phyloP scores from a whole-genome alignment of 2,329 filamentous ascomycete species.

The Xenoacremonium recifei region DNA sequence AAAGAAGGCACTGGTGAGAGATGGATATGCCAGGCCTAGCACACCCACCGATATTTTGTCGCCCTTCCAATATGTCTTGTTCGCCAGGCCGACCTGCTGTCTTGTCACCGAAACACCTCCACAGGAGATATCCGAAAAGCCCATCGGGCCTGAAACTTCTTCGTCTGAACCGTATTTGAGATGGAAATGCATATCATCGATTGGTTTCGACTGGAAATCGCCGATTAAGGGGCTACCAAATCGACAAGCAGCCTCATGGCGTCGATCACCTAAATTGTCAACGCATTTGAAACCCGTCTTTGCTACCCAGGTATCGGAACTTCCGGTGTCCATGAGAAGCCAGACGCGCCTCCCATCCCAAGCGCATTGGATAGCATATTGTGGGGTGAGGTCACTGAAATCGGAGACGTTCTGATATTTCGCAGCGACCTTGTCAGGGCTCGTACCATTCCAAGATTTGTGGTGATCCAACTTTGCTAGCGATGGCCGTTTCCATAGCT shows the following conservation, averaged over 20 bases:
- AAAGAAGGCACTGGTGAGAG: slow-evolving; percentile 47
- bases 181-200: slow-evolving; percentile 44
- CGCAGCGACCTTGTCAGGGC: slow-evolving; percentile 11
- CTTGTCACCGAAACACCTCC: slow-evolving; percentile 42
- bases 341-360: slow-evolving; percentile 39
- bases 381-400: slow-evolving; percentile 38
- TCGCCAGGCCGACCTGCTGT: slow-evolving; percentile 50
- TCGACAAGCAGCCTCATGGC: slow-evolving; percentile 33
- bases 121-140: slow-evolving; percentile 44
- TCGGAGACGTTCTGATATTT: slow-evolving; percentile 37
- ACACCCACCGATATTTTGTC: slow-evolving; percentile 52
- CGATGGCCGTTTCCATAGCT: too few relatives aligned
- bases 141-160: slow-evolving; percentile 45
- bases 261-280: slow-evolving; percentile 30
- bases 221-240: slow-evolving; percentile 40
- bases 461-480: too few relatives aligned
- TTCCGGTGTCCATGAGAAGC: slow-evolving; percentile 50
- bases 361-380: slow-evolving; percentile 40
- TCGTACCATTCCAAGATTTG: too few relatives aligned
- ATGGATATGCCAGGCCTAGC: slow-evolving; percentile 50
- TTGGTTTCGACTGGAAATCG: slow-evolving; percentile 38
- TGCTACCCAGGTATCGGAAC: slow-evolving; percentile 51
- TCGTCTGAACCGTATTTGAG: slow-evolving; percentile 50
- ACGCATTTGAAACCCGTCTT: slow-evolving; percentile 41
- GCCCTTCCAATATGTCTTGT: slow-evolving; percentile 49